Evolutionary conservation across 2,329 filamentous ascomycete species (phyloP).

Genomic region (Penicillium sp.): DNA sequence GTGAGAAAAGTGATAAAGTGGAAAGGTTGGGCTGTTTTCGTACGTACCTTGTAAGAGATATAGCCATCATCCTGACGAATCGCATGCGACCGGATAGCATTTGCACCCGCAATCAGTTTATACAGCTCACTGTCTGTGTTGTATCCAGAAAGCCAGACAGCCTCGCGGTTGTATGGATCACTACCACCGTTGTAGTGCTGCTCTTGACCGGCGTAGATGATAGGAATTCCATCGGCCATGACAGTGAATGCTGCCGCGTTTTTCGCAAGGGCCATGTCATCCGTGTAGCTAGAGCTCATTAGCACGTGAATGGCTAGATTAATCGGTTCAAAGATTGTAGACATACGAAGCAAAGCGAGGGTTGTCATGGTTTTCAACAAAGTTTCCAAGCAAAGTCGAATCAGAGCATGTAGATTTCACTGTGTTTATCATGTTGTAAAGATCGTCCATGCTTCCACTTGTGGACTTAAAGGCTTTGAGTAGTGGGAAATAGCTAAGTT

Average conservation of each 20-base stretch:
- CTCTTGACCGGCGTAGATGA: constrained; percentile 69
- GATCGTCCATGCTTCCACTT: constrained; percentile 29
- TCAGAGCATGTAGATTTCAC: constrained; percentile 40
- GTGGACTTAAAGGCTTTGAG: constrained; percentile 38
- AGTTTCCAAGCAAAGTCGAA: constrained; percentile 50
- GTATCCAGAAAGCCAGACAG: constrained; percentile 60
- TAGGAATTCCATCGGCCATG: constrained; percentile 63
- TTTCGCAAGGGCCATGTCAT: constrained; percentile 51
- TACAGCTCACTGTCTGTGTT: constrained; percentile 55
- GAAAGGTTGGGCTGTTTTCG: background rate
- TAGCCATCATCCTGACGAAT: constrained; percentile 44
- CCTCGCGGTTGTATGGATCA: constrained; percentile 57
- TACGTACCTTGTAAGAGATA: constrained; percentile 41
- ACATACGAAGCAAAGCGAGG: constrained; percentile 58
- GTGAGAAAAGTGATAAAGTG: background rate
- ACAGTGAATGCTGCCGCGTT: constrained; percentile 67
- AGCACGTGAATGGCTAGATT: background rate
- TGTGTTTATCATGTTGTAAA: constrained; percentile 25
- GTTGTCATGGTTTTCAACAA: constrained; percentile 65
- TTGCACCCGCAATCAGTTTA: constrained; percentile 51
- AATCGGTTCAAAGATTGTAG: constrained; percentile 23
- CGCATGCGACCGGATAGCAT: constrained; percentile 54
- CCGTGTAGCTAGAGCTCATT: constrained; percentile 3
- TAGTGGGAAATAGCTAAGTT: constrained; percentile 39
- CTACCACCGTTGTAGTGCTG: constrained; percentile 60